Percentiles rank a stretch among this genome's conserved stretches.
Evolutionary conservation across 129 eudicot genomes (phyloP).

Genomic region (Deinandra increscens): DNA sequence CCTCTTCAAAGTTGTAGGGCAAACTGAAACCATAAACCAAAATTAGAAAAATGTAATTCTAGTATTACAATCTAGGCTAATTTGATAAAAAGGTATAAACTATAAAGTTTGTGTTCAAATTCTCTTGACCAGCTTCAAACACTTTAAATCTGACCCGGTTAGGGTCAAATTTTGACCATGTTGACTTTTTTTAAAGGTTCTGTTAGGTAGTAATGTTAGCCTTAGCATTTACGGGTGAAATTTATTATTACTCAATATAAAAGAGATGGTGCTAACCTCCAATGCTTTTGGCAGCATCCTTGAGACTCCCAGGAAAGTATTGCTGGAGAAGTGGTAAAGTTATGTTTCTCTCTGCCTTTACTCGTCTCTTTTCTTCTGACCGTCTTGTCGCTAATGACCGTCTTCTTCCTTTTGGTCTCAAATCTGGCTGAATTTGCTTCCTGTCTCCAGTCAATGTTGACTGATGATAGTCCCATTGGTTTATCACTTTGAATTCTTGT

Average conservation of each 20-base stretch:
- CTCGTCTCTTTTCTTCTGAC: constrained; percentile 38
- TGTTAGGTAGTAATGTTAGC: not conserved
- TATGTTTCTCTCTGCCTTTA: constrained; percentile 49
- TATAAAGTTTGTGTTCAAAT: not conserved
- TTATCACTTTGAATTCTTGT: constrained; percentile 52
- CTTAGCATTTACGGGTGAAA: not conserved
- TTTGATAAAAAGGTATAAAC: not conserved
- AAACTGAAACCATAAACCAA: constrained; percentile 35
- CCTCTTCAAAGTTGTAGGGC: constrained; percentile 71
- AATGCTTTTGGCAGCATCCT: constrained; percentile 66
- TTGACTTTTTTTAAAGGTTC: not conserved
- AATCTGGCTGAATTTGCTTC: constrained; percentile 24
- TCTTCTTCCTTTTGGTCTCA: constrained; percentile 35
- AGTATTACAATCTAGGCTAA: not conserved
- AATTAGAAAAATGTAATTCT: not conserved
- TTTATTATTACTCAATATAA: not conserved
- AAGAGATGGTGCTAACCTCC: constrained; percentile 45
- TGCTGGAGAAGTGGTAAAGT: constrained; percentile 59
- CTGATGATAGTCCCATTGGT: constrained; percentile 28
- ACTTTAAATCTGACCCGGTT: not conserved
- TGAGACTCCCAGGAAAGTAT: constrained; percentile 69
- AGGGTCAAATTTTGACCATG: not conserved
- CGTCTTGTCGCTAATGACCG: constrained; percentile 29
- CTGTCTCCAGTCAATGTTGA: constrained; percentile 25
- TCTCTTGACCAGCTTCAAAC: not conserved